Conservation (phyloP, 169 alveolate genomes). For the Perkinsus chesapeaki region DNA sequence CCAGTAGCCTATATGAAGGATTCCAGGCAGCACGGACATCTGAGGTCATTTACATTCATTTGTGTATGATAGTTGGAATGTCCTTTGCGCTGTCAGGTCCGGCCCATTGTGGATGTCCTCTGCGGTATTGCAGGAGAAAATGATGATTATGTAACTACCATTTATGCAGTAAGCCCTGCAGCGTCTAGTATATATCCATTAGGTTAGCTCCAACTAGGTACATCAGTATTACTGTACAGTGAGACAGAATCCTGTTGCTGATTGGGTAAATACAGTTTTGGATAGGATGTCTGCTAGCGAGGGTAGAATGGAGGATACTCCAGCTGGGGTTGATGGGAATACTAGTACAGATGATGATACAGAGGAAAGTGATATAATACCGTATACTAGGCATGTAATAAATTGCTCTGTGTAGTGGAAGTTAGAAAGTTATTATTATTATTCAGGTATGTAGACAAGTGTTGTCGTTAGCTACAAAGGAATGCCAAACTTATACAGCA, state of each 20-base stretch:
- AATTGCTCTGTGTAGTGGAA: not conserved
- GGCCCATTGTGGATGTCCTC: not conserved
- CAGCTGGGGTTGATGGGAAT: not conserved
- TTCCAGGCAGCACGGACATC: not conserved
- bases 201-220: no score
- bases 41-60: not conserved
- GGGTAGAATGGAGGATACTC: no score
- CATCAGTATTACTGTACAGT: not conserved
- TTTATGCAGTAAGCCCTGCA: not conserved
- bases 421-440: not conserved
- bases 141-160: not conserved
- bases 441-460: not conserved
- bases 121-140: not conserved
- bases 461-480: not conserved
- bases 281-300: not conserved
- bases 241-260: not conserved
- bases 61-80: not conserved
- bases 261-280: not conserved
- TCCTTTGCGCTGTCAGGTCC: not conserved
- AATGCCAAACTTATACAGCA: not conserved
- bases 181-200: no score
- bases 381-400: not conserved
- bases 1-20: not conserved
- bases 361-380: not conserved
- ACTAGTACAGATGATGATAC: not conserved